Conservation (phyloP, 2,329 filamentous ascomycete genomes). For the Proliferodiscus dingleyae region DNA sequence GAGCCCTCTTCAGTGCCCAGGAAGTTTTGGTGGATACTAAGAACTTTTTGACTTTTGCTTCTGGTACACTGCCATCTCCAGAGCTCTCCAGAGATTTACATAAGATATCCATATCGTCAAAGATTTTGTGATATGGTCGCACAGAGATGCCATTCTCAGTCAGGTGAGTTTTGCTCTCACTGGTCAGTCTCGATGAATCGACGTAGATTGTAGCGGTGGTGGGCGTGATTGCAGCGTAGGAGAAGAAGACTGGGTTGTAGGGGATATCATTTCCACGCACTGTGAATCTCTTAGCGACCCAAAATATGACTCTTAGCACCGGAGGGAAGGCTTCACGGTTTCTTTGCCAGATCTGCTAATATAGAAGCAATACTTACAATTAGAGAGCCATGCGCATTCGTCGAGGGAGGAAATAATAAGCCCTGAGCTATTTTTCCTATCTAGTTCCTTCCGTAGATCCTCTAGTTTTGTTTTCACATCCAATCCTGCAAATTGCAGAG, state of each 20-base stretch:
- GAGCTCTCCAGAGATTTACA: conserved; percentile 40
- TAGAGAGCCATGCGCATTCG: conserved; percentile 41
- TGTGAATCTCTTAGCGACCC: conserved; percentile 96
- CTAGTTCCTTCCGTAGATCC: conserved; percentile 83
- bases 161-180: conserved; percentile 66
- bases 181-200: conserved; percentile 70
- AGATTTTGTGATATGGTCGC: conserved; percentile 78
- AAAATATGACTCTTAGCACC: too few species aligned
- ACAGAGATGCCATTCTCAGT: conserved; percentile 64
- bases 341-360: too few species aligned
- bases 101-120: conserved; percentile 68
- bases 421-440: conserved; percentile 81
- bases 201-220: conserved; percentile 76
- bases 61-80: conserved; percentile 32
- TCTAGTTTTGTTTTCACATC: conserved; percentile 75
- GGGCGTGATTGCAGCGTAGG: conserved; percentile 83
- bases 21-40: conserved; percentile 84
- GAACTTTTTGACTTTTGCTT: conserved; percentile 53
- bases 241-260: conserved; percentile 98
- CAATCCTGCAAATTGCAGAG: conserved; percentile 73
- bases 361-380: too few species aligned
- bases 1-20: conserved; percentile 82
- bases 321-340: too few species aligned
- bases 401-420: conserved; percentile 94
- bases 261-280: conserved; percentile 90